Evolutionary conservation across 2,329 filamentous ascomycete genomes (phyloP).

Genomic region (Mycogone perniciosa): DNA sequence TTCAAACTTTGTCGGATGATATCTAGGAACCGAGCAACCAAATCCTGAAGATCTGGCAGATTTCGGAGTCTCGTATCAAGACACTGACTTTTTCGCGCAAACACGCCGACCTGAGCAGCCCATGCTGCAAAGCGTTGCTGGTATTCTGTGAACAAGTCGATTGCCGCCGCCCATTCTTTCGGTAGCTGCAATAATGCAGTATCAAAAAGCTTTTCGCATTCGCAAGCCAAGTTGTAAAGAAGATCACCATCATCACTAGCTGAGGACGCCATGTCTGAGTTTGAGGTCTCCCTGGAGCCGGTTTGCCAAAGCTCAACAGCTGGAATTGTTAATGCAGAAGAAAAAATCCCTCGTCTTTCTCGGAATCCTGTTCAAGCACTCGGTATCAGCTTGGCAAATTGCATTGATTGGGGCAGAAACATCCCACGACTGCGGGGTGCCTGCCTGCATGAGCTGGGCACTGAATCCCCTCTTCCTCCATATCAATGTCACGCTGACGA

Average conservation of each 20-base stretch:
- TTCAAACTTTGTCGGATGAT: slow-evolving; percentile 1
- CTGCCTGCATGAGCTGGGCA: no score
- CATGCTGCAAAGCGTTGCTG: slow-evolving; percentile 10
- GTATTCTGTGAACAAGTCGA: slow-evolving; percentile 4
- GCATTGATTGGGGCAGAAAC: no score
- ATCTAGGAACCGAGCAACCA: slow-evolving; percentile 5
- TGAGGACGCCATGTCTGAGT: no score
- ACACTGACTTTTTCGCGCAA: slow-evolving; percentile 12
- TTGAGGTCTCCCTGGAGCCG: no score
- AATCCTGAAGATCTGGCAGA: slow-evolving; percentile 8
- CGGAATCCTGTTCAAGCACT: no score
- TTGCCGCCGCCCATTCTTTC: not conserved
- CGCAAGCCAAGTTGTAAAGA: not conserved
- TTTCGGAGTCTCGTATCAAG: slow-evolving; percentile 11
- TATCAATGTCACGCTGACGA: no score
- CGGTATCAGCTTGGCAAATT: no score
- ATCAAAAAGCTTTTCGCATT: not conserved
- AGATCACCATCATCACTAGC: not conserved
- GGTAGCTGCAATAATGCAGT: not conserved
- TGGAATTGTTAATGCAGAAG: no score
- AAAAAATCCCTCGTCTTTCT: no score
- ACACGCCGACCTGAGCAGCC: slow-evolving; percentile 11
- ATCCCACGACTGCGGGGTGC: no score
- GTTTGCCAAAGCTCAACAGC: no score
- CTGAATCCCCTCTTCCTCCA: no score